Evolutionary conservation across 331 rosid species (phyloP).

Genomic region (Erythrophleum ivorense): DNA sequence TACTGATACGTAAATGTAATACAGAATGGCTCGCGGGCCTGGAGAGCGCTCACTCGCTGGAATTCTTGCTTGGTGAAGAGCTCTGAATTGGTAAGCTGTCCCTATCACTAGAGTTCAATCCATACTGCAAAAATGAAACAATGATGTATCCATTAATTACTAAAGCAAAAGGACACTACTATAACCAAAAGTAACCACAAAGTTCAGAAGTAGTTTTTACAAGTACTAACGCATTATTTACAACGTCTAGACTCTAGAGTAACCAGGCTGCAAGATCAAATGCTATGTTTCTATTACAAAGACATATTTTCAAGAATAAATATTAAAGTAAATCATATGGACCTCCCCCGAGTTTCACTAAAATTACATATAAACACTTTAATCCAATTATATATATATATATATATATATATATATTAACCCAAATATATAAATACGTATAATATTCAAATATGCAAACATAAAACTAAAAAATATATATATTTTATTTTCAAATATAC

Average conservation of each 20-base stretch:
- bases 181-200: constrained; percentile 3
- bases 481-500: too few species aligned
- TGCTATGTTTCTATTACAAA: constrained; percentile 24
- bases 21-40: constrained; percentile 31
- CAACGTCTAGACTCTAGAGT: constrained; percentile 11
- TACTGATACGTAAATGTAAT: constrained; percentile 33
- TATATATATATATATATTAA: too few species aligned
- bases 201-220: constrained; percentile 8
- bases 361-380: too few species aligned
- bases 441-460: too few species aligned
- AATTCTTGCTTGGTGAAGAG: constrained; percentile 37
- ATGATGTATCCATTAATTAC: constrained; percentile 29
- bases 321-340: not conserved
- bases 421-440: too few species aligned
- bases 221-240: constrained; percentile 3
- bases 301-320: constrained; percentile 3
- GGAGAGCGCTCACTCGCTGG: constrained; percentile 35
- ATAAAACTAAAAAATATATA: too few species aligned
- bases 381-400: too few species aligned
- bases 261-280: constrained; percentile 8
- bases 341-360: too few species aligned
- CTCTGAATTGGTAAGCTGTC: constrained; percentile 33
- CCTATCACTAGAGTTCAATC: constrained; percentile 62
- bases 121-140: constrained; percentile 68
- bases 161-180: constrained; percentile 7